Evolutionary conservation across 495 filamentous ascomycete genomes (phyloP), one percentile per base, ranked within the genome.

Genomic region (Hypoxylon lienhwacheense): DNA sequence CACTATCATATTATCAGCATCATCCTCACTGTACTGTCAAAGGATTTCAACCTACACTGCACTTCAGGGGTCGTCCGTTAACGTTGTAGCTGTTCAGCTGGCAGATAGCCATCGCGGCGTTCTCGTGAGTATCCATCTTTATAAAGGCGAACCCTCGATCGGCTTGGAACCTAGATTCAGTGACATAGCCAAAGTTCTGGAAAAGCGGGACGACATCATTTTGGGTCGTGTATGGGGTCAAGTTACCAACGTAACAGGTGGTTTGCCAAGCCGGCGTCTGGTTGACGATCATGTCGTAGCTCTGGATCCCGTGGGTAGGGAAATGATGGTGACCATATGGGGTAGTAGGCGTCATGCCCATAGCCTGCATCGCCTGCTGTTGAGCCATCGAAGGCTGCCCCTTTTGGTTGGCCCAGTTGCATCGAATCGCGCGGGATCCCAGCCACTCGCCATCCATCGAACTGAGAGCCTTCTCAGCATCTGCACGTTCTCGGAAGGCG

Each of bases 331-430:
- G 93, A 14, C 95, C 95, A 66, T 89, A 97, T 0, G 92, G 89
- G 11, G 91, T 96, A 36, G 91, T 95, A 15, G 95, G 95, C 10
- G 93, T 96, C 90, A 99, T 93, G 66, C 95, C 93, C 90, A 97
- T 96, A 32, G 90, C 87, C 43, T 88, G 87, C 89, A 99, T 92
- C 21, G 91, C 89, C 69, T 93, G 88, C 72, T 97, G 93, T 74
- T 99, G 93, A 34, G 91, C 89, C 65, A 97, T 95, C 1, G 95
- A 97, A 35, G 93, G 93, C 66, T 99, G 93, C 28, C 93, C 93
- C 80, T 99, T 99, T 70, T 99, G 93, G 74, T 99, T 99, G 43
- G 93, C 93, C 93, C 93, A 99, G 77, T 99, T 99, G 81, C 92
- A 97, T 53, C 93, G 90, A 68, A 99, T 99, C 3, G 95, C 93